Conservation (phyloP, 2,329 filamentous ascomycete species). For the Neofusicoccum sp. region DNA sequence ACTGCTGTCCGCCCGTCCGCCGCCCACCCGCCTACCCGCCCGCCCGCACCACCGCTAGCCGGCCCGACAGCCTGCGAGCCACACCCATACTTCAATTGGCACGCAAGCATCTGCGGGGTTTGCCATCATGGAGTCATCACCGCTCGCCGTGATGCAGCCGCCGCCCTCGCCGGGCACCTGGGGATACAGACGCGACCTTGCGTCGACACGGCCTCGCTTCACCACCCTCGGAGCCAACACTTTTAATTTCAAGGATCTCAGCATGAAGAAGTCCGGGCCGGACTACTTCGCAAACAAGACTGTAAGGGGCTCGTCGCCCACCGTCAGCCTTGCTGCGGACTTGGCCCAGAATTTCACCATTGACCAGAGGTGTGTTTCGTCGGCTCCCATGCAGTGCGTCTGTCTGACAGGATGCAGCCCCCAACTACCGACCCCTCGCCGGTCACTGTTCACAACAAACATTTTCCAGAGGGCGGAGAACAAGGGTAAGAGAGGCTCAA, state of each 20-base stretch:
- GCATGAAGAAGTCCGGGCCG: conserved; percentile 64
- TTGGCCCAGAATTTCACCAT: conserved; percentile 96
- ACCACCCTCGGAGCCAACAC: conserved; percentile 59
- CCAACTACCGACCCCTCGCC: conserved; percentile 75
- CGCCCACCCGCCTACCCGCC: conserved; percentile 6
- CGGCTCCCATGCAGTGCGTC: conserved; percentile 22
- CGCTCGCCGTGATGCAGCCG: conserved; percentile 87
- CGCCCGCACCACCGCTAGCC: conserved; percentile 1
- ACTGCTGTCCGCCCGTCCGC: background rate
- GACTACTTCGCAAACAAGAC: conserved; percentile 85
- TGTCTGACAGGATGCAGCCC: conserved; percentile 61
- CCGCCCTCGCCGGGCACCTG: conserved; percentile 63
- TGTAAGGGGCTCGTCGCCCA: conserved; percentile 82
- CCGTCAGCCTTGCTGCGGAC: conserved; percentile 86
- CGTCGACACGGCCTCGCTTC: conserved; percentile 54
- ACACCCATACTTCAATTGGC: conserved; percentile 13
- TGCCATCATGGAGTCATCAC: conserved; percentile 64
- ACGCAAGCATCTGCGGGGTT: background rate
- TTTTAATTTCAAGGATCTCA: conserved; percentile 74
- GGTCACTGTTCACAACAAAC: conserved; percentile 77
- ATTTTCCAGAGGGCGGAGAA: conserved; percentile 60
- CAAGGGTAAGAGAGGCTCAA: conserved; percentile 54
- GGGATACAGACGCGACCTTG: conserved; percentile 58
- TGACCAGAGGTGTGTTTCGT: conserved; percentile 74
- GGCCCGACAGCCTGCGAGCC: conserved; percentile 7